Conservation (phyloP, 1,139 yeast species). For the Nematodospora anomalae region DNA sequence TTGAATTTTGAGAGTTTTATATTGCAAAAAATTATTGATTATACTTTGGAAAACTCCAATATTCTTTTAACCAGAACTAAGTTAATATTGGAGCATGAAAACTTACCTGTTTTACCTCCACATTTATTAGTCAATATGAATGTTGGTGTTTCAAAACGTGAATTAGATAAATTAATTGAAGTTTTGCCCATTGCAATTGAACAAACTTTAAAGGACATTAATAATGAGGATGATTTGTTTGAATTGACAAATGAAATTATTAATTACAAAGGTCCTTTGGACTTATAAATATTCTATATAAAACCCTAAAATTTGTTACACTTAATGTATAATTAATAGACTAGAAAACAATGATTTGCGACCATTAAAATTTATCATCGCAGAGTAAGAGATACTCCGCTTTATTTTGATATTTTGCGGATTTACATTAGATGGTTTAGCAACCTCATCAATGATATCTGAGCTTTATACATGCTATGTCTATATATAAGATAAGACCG, state of each 20-base stretch:
- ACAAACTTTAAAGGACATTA: slow-evolving; percentile 19
- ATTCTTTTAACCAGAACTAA: slow-evolving; percentile 71
- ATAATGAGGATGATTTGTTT: slow-evolving; percentile 19
- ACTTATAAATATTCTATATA: too few species aligned
- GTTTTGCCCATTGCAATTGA: slow-evolving; percentile 20
- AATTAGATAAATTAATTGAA: slow-evolving; percentile 35
- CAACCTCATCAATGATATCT: too few species aligned
- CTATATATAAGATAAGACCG: too few species aligned
- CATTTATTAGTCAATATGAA: slow-evolving; percentile 65
- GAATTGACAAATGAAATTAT: slow-evolving; percentile 22
- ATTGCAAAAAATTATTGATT: slow-evolving; percentile 63
- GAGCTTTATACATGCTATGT: too few species aligned
- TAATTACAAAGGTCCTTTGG: too few species aligned
- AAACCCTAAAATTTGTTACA: too few species aligned
- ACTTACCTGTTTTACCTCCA: slow-evolving; percentile 68
- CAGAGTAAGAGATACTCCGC: too few species aligned
- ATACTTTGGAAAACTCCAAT: slow-evolving; percentile 47
- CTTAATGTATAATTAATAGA: too few species aligned
- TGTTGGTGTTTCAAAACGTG: slow-evolving; percentile 53
- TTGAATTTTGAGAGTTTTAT: slow-evolving; percentile 63
- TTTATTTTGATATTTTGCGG: too few species aligned
- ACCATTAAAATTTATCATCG: too few species aligned
- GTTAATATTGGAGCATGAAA: slow-evolving; percentile 69
- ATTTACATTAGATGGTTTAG: too few species aligned
- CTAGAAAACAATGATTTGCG: too few species aligned